Evolutionary conservation across 352 stramenopile species (phyloP).

Genomic region (Phytophthora sansomeana): DNA sequence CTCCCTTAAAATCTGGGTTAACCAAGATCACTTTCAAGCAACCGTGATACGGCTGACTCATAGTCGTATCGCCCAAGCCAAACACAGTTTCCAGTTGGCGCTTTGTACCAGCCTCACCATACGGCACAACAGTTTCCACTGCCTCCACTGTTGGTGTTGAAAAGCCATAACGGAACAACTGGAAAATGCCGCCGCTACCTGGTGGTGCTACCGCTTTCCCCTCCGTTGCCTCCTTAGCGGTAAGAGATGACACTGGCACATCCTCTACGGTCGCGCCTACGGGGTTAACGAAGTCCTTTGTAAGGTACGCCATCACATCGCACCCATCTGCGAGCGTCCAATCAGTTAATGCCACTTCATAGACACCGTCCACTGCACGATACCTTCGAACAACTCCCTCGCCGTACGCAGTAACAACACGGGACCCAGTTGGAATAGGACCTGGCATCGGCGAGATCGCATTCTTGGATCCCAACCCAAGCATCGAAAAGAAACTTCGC

Average conservation of each 20-base stretch:
- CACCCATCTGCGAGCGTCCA: conserved; percentile 50
- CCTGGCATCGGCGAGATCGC: conserved; percentile 3
- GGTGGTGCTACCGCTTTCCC: conserved; percentile 25
- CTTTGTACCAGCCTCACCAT: conserved; percentile 50
- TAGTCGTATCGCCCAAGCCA: conserved; percentile 56
- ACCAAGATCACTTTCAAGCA: conserved; percentile 57
- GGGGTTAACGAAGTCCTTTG: conserved; percentile 46
- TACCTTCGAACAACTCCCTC: conserved; percentile 63
- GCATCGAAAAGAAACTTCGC: conserved; percentile 75
- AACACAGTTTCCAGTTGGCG: conserved; percentile 68
- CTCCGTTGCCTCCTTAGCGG: conserved; percentile 25
- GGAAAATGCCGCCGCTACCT: conserved; percentile 71
- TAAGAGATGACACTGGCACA: conserved; percentile 44
- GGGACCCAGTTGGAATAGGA: conserved; percentile 41
- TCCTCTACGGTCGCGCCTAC: conserved; percentile 41
- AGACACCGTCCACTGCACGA: conserved; percentile 52
- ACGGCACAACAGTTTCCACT: conserved; percentile 36
- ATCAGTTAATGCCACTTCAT: conserved; percentile 60
- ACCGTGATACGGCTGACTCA: conserved; percentile 59
- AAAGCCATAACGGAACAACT: conserved; percentile 64
- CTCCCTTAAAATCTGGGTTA: conserved; percentile 51
- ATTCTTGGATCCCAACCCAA: conserved; percentile 48
- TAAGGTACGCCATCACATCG: conserved; percentile 65
- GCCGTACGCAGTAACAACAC: conserved; percentile 66
- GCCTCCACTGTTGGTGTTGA: conserved; percentile 7